Base-by-base conservation (phyloP, 768 basidiomycete species). In the Dendrothele bispora region DNA sequence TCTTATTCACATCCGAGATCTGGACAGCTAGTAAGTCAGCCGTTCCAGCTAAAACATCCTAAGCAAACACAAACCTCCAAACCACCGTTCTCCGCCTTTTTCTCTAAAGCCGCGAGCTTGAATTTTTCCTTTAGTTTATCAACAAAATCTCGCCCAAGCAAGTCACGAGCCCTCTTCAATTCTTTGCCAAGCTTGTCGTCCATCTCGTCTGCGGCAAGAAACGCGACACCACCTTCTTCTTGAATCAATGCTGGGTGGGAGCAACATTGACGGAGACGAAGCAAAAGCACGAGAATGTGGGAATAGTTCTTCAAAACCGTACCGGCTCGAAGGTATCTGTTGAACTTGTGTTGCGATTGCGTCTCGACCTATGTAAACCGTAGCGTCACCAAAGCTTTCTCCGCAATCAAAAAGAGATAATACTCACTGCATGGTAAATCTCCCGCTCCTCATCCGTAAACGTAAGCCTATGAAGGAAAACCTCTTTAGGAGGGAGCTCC, bases 241-340 rank as follows among this genome's bases (percentile, higher is more conserved):
- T 80, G 78, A 26, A 88, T 80, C 6, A 89, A 69, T 12, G 72
- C 76, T 2, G 88, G 83, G 60, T 88, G 86, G 29, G 79, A 77
- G 57, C 84, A 86, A 29, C 86, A 65, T 56, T 88, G 86, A 8
- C 85, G 75, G 1, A 90, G 71, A 10, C 86, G 74, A 3, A 77
- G 60, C 14, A 77, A 58, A 5, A 78, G 52, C 6, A 77, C 74
- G 5, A 78, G 61, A 39, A 82, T 79, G 58, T 79, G 76, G 34
- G 73, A 69, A 51, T 83, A 83, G 54, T 86, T 82, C 58, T 76
- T 79, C 39, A 7, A 47, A 10, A 88, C 84, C 0, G 86, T 86
- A 1, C 85, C 84, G 4, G 73, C 80, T 5, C 68, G 63, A 7
- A 84, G 65, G 61, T 69, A 86, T 17, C 76, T 68, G 57, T 88